A percentile compares a stretch with the other conserved stretches of the same genome.
Evolutionary conservation across 2,329 filamentous ascomycete species (phyloP).

Genomic region (Sphaerostilbella broomeana): DNA sequence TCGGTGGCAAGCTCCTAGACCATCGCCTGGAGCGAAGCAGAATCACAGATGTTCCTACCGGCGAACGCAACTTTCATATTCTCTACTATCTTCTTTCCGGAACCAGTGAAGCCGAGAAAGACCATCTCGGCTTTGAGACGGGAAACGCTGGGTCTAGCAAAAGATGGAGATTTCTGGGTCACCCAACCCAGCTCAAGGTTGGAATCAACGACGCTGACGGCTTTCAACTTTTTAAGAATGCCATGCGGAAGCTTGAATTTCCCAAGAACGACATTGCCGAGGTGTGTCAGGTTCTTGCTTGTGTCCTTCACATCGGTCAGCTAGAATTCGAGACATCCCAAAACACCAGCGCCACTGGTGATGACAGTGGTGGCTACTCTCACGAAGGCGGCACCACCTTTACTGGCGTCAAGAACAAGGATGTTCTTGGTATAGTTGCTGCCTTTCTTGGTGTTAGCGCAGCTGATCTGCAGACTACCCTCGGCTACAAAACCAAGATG

Average conservation of each 20-base stretch:
- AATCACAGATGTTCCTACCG: constrained; percentile 85
- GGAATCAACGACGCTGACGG: constrained; percentile 94
- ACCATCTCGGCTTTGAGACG: constrained; percentile 63
- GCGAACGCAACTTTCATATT: constrained; percentile 93
- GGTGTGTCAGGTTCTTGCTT: constrained; percentile 89
- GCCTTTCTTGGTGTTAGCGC: constrained; percentile 88
- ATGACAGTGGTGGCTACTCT: constrained; percentile 94
- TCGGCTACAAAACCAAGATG: constrained; percentile 96
- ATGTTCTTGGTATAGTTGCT: constrained; percentile 75
- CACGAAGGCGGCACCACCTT: constrained; percentile 84
- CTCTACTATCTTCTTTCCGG: constrained; percentile 93
- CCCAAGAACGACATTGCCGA: constrained; percentile 89
- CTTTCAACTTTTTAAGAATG: constrained; percentile 96
- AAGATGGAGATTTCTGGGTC: constrained; percentile 92
- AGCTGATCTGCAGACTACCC: constrained; percentile 74
- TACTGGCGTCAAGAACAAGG: constrained; percentile 89
- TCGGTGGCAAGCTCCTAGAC: constrained; percentile 91
- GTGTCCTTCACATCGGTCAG: constrained; percentile 95
- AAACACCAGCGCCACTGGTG: constrained; percentile 69
- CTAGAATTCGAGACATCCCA: constrained; percentile 84
- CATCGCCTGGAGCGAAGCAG: constrained; percentile 88
- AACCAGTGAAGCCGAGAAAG: constrained; percentile 83
- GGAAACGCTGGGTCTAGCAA: constrained; percentile 54
- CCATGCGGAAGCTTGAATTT: constrained; percentile 88
- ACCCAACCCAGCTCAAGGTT: constrained; percentile 93